Base-by-base conservation (phyloP, 345 rosid species). In the Aurinia saxatilis region DNA sequence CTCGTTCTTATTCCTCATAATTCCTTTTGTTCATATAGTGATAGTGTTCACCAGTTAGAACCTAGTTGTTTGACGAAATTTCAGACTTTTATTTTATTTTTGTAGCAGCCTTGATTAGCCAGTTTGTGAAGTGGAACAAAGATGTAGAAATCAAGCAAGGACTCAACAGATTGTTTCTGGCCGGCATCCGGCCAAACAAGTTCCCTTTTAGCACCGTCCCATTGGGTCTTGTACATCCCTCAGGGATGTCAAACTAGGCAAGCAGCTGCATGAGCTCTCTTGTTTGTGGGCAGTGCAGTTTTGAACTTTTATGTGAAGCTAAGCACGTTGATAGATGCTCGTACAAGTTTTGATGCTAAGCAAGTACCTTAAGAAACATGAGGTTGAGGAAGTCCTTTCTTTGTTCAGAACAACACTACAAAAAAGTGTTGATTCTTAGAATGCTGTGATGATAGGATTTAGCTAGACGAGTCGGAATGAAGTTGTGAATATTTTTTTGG, bases 391-490 rank as follows among this genome's bases (percentile, higher is more conserved):
- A 61, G 98, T 88, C 13, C 60, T 73, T 15, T 7, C 25, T 27
- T 70, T 81, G 50, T 88, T 91, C 6, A 27, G 66, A 49, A 45
- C 27, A 50, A 88, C 85, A 82, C 91, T 88, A 0, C 85, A 85
- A 74, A 84, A 75, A 71, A 88, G 84, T 62, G 75, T 81, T 49
- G 85, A 84, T n/a, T 68, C 96, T 7, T 88, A 95, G 98, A 91
- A 91, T 51, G 87, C 90, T 5, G 60, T 88, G 75, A 82, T 91
- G 34, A 76, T 83, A 2, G 96, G 95, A 66, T 86, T 49, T 74
- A 88, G 96, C 64, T 95, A 88, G 42, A 75, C 76, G 12, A 96
- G 95, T 12, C 42, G 59, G 16, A 91, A 80, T 23, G 98, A 91
- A 69, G 86, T 91, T 59, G 81, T 88, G 46, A 78, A 77, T 73